These are phyloP conservation scores for Fusarium tricinctum DNA, from an alignment of 2,329 filamentous ascomycete species.

Conservation along the genomic window DNA sequence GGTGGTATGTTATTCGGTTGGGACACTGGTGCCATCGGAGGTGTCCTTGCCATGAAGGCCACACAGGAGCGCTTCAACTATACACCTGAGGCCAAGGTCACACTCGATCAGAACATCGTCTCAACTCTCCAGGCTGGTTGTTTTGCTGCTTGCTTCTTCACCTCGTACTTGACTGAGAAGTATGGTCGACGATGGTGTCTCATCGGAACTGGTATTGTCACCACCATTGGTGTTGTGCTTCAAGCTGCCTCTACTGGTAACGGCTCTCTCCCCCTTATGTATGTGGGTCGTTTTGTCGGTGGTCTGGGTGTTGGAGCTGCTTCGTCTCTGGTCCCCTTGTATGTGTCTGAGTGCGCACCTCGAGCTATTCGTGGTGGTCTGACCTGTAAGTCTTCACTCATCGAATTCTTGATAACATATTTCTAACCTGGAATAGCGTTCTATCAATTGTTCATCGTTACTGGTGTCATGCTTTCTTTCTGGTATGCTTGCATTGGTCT, in stretches of 20 bases:
- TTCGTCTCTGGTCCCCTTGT: slow-evolving; percentile 61
- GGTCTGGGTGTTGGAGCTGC: slow-evolving; percentile 66
- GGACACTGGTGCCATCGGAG: slow-evolving; percentile 76
- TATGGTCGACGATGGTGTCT: slow-evolving; percentile 70
- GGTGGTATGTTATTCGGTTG: slow-evolving; percentile 70
- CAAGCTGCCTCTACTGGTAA: slow-evolving; percentile 68
- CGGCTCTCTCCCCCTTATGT: slow-evolving; percentile 73
- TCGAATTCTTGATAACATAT: not conserved
- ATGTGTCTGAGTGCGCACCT: slow-evolving; percentile 65
- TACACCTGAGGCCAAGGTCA: slow-evolving; percentile 56
- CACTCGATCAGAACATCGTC: slow-evolving; percentile 75
- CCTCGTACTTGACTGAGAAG: slow-evolving; percentile 66
- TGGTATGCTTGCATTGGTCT: slow-evolving; percentile 51
- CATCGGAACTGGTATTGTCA: slow-evolving; percentile 68
- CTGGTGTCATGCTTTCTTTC: slow-evolving; percentile 60
- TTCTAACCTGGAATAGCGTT: slow-evolving; percentile 52
- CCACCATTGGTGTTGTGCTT: slow-evolving; percentile 73
- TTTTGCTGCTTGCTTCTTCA: slow-evolving; percentile 73
- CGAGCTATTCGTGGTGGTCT: slow-evolving; percentile 65
- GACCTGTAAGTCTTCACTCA: slow-evolving; percentile 54
- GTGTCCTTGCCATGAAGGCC: slow-evolving; percentile 71
- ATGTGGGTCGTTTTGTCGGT: slow-evolving; percentile 71
- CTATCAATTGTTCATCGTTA: slow-evolving; percentile 65
- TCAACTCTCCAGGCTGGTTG: slow-evolving; percentile 79
- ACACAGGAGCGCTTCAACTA: slow-evolving; percentile 65